Conservation (phyloP, 2,329 filamentous ascomycete species). For the Ceratocystis variospora region DNA sequence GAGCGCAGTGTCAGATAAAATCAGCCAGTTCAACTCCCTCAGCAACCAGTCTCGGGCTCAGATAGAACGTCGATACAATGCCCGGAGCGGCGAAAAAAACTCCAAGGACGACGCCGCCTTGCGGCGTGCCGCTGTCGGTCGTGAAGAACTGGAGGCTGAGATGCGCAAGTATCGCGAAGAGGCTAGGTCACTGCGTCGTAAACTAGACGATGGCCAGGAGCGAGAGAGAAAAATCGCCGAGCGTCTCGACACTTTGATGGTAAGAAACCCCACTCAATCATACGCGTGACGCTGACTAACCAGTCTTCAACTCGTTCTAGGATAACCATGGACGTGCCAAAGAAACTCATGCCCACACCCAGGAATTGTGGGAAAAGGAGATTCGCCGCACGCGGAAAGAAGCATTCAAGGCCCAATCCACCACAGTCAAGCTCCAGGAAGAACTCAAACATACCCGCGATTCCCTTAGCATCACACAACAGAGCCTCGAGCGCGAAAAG, state of each 20-base stretch:
- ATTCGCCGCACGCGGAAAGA: conserved; percentile 56
- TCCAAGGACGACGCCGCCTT: conserved; percentile 40
- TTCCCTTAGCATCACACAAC: conserved; percentile 41
- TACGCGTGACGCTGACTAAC: neutral
- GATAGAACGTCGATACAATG: conserved; percentile 35
- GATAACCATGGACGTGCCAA: conserved; percentile 58
- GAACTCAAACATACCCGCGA: conserved; percentile 51
- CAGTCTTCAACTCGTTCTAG: conserved; percentile 28
- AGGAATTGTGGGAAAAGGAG: conserved; percentile 60
- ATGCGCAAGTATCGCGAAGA: conserved; percentile 51
- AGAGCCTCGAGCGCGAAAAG: conserved; percentile 49
- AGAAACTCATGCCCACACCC: conserved; percentile 52
- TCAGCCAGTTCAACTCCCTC: conserved; percentile 59
- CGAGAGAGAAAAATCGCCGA: conserved; percentile 53
- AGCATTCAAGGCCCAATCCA: conserved; percentile 59
- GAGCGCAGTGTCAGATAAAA: conserved; percentile 51
- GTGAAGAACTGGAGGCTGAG: conserved; percentile 60
- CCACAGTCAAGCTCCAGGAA: conserved; percentile 57
- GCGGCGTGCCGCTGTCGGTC: conserved; percentile 51
- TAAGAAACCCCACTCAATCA: conserved; percentile 29
- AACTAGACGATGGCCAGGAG: conserved; percentile 51
- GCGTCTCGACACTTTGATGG: conserved; percentile 55
- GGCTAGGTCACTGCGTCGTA: conserved; percentile 37
- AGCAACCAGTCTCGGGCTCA: conserved; percentile 43
- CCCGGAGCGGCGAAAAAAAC: neutral